Evolutionary conservation across 257 asterid species (phyloP).

Genomic region (Ehretia macrophylla): DNA sequence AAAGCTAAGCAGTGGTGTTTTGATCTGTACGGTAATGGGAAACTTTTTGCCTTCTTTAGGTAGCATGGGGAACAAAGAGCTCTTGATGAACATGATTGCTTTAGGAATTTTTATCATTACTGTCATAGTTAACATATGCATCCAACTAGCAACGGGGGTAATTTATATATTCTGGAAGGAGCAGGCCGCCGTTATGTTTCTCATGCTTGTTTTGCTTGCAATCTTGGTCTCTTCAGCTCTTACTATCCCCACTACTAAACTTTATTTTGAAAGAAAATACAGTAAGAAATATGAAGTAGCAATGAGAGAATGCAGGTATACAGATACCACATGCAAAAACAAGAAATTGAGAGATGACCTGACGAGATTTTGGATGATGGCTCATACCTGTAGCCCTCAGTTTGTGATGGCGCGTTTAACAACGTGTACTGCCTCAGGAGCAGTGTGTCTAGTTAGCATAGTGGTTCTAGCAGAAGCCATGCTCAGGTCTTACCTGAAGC

Average conservation of each 20-base stretch:
- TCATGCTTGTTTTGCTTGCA: conserved; percentile 51
- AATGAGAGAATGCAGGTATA: conserved; percentile 26
- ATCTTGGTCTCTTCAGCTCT: conserved; percentile 48
- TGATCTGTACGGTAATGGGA: conserved; percentile 54
- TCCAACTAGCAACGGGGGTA: conserved; percentile 67
- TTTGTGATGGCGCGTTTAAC: conserved; percentile 69
- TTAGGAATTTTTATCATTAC: conserved; percentile 61
- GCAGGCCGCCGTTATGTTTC: conserved; percentile 34
- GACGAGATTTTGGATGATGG: conserved; percentile 81
- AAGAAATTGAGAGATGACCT: conserved; percentile 45
- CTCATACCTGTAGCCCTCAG: conserved; percentile 76
- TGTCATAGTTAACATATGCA: conserved; percentile 54
- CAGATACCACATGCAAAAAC: conserved; percentile 15
- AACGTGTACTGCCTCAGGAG: conserved; percentile 73
- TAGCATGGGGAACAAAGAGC: conserved; percentile 51
- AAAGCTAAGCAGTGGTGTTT: conserved; percentile 62
- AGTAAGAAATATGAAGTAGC: conserved; percentile 35
- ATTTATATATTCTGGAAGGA: conserved; percentile 56
- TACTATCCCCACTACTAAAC: conserved; percentile 53
- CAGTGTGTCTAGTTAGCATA: conserved; percentile 55
- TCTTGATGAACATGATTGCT: conserved; percentile 61
- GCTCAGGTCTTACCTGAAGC: conserved; percentile 48
- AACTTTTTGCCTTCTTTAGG: conserved; percentile 82
- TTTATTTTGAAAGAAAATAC: conserved; percentile 47
- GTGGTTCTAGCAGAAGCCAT: conserved; percentile 54